These are phyloP conservation scores for Reutealis trisperma DNA, from an alignment of 345 rosid genomes.

Conservation along the genomic window DNA sequence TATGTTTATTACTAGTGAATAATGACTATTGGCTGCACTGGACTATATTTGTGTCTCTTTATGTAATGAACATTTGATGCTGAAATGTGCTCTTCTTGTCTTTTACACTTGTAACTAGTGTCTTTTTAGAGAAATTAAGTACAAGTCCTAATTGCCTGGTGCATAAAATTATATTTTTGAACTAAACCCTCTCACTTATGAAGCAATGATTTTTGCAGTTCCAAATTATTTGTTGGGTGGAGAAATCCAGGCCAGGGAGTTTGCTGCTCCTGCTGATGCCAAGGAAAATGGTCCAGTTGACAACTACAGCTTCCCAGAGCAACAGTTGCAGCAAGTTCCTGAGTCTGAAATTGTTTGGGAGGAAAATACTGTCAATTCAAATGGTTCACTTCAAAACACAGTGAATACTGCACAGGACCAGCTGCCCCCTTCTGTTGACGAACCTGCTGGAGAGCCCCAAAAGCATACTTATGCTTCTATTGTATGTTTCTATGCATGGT, in stretches of 20 bases:
- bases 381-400: slow-evolving; percentile 34
- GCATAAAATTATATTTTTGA: background rate
- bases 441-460: slow-evolving; percentile 52
- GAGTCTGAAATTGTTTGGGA: slow-evolving; percentile 39
- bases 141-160: background rate
- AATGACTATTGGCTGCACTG: background rate
- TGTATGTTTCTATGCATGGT: slow-evolving; percentile 42
- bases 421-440: slow-evolving; percentile 41
- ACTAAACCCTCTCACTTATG: background rate
- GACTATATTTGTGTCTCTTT: background rate
- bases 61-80: background rate
- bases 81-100: background rate
- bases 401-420: slow-evolving; percentile 38
- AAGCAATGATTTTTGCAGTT: slow-evolving; percentile 35
- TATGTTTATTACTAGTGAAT: background rate
- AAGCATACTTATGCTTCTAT: slow-evolving; percentile 74
- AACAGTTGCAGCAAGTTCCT: slow-evolving; percentile 40
- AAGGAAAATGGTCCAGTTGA: slow-evolving; percentile 53
- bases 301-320: slow-evolving; percentile 43
- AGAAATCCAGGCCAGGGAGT: slow-evolving; percentile 49
- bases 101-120: background rate
- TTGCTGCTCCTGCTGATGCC: slow-evolving; percentile 36
- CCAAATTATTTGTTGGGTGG: slow-evolving; percentile 50
- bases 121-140: background rate
- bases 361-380: slow-evolving; percentile 38